Evolutionary conservation across 2,329 filamentous ascomycete genomes (phyloP), one percentile per base, ranked within the genome.

Genomic region (Claviceps capensis): DNA sequence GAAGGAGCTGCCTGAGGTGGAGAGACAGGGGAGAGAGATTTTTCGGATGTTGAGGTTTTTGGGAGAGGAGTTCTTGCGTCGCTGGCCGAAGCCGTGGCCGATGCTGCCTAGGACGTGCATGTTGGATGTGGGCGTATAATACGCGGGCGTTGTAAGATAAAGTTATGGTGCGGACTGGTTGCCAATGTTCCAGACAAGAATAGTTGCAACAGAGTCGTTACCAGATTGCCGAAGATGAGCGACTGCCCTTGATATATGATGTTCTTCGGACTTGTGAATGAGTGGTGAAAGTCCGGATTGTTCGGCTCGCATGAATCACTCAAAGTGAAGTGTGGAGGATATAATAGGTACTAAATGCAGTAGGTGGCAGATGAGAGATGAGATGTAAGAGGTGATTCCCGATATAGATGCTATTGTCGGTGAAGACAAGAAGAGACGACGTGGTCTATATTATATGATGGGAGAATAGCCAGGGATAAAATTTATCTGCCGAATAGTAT

Each of bases 41-140:
- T 70, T 70, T 60, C 68, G 66, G 53, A 70, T 69, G 54, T 68
- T 65, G 23, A 70, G 63, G 50, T 69, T 63, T 47, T 65, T 62
- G 37, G 67, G 65, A 55, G 63, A 64, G 53, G 61, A 54, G 49
- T 62, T 59, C 60, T 67, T 68, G 55, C 66, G 64, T 58, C 65
- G 60, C 49, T 66, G 61, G 58, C 62, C 60, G 59, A 69, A 67
- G 58, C 66, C 61, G 56, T 64, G 62, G 53, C 61, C 53, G 26
- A 54, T 54, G 50, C 19, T 52, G 50, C 50, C 59, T 53, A 69
- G 58, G 43, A 69, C 63, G 56, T 67, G 65, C 67, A 69, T 69
- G 38, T 46, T 46, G 41, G 11, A 36, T 62, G 60, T 30, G 3
- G 26, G 26, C 26, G 26, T 30, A 30, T 30, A 30, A 30, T 30